A percentile compares a stretch with the other conserved stretches of the same genome.
phyloP scores from a whole-genome alignment of 257 asterid genomes.

The Agastache rugosa region DNA sequence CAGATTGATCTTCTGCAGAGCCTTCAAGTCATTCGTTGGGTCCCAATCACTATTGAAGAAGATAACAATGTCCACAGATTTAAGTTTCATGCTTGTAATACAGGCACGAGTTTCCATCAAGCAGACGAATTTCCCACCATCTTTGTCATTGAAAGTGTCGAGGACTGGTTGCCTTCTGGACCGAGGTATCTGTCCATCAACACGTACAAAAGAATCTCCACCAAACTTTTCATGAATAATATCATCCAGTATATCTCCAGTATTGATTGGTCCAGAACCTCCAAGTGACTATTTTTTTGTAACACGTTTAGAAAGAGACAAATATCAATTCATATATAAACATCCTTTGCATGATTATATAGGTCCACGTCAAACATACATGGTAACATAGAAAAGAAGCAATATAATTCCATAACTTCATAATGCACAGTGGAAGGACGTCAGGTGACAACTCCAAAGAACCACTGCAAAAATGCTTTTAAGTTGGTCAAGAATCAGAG shows the following conservation, averaged over 20 bases:
- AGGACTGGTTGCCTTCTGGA: slow-evolving; percentile 38
- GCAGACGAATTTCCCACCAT: slow-evolving; percentile 48
- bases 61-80: slow-evolving; percentile 51
- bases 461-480: not conserved
- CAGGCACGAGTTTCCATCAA: slow-evolving; percentile 69
- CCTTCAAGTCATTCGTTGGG: slow-evolving; percentile 63
- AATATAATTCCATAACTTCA: not conserved
- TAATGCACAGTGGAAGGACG: not conserved
- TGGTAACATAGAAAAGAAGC: not conserved
- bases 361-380: slow-evolving; percentile 7
- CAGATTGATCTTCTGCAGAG: slow-evolving; percentile 55
- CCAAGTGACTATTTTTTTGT: slow-evolving; percentile 45
- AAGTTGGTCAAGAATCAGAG: slow-evolving; percentile 21
- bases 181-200: slow-evolving; percentile 42
- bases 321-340: slow-evolving; percentile 5
- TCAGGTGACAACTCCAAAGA: not conserved
- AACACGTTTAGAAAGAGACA: slow-evolving; percentile 22
- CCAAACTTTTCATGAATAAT: slow-evolving; percentile 58
- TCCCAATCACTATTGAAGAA: slow-evolving; percentile 75
- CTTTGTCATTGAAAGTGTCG: slow-evolving; percentile 47
- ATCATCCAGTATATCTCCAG: slow-evolving; percentile 68
- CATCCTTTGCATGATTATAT: slow-evolving; percentile 18
- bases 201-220: slow-evolving; percentile 49
- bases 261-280: slow-evolving; percentile 45
- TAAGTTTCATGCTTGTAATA: slow-evolving; percentile 49